Percentiles rank a stretch among this genome's conserved stretches.
Evolutionary conservation across 352 stramenopile species (phyloP).

Genomic region (Pythium sp.): DNA sequence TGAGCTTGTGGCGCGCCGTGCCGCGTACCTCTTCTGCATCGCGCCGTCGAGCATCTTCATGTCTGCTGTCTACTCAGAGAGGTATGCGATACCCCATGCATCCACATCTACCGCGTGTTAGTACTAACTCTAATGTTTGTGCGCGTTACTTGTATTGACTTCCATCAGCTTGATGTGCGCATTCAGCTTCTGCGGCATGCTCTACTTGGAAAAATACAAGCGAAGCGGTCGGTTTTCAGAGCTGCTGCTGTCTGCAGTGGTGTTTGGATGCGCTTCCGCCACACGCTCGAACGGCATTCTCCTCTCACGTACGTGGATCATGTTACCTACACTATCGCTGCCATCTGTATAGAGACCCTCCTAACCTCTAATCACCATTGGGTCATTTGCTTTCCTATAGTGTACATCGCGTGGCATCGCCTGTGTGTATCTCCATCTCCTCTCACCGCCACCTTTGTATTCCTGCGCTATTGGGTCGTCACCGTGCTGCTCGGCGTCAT

Average conservation of each 20-base stretch:
- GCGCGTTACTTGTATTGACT: neutral
- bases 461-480: constrained; percentile 53
- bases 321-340: neutral
- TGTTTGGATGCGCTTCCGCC: constrained; percentile 64
- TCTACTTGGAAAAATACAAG: constrained; percentile 42
- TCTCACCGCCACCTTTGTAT: constrained; percentile 19
- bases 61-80: constrained; percentile 79
- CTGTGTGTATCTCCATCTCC: constrained; percentile 52
- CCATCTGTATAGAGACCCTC: neutral
- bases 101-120: neutral
- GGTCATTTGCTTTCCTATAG: constrained; percentile 20
- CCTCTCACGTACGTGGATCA: constrained; percentile 59
- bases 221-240: constrained; percentile 23
- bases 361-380: neutral
- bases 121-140: neutral
- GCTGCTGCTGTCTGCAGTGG: constrained; percentile 35
- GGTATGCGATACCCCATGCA: constrained; percentile 19
- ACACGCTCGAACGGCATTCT: constrained; percentile 79
- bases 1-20: constrained; percentile 50
- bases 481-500: constrained; percentile 61
- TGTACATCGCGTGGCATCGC: constrained; percentile 76
- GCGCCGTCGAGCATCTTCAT: constrained; percentile 82
- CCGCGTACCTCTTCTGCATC: constrained; percentile 76
- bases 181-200: constrained; percentile 78
- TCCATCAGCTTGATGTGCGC: constrained; percentile 63